Base-by-base conservation (phyloP, 352 stramenopile species). In the Phytopythium aichiense region DNA sequence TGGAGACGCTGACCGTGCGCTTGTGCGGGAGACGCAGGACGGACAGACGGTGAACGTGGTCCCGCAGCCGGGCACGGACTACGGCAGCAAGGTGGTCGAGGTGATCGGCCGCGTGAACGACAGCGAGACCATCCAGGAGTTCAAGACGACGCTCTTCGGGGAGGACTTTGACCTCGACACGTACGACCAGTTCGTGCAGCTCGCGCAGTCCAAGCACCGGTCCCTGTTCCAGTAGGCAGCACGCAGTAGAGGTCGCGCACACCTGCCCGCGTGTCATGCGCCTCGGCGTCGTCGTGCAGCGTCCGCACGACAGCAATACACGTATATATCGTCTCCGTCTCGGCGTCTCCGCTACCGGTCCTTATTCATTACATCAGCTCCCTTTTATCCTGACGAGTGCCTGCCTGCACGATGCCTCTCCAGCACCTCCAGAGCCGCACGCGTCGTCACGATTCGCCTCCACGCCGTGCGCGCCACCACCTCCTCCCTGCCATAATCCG, bases 131-230 rank as follows among this genome's bases (percentile, higher is more conserved):
- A 73, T 95, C 53, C 69, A 94, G 61, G 84, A 95, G 69, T 93
- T 92, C 71, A 95, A 95, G 72, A 84, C 74, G 37, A 94, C 84
- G 65, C 81, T 87, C 56, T 95, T 92, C 52, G 81, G 83, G 18
- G 87, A 94, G 58, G 77, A 85, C 65, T 88, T 92, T 55, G 87
- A 94, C 48, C 66, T 95, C 51, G 80, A 85, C 54, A 89, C 76
- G 56, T 95, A 95, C 69, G 77, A 95, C 61, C 84, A 94, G 68
- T 76, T 94, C 54, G 81, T 95, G 58, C 64, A 89, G 63, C 67
- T 94, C 30, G 73, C 82, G 38, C 81, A 92, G 62, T 67, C 63
- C 68, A 94, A 95, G 66, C 90, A 81, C 66, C 78, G 79, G 37
- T 45, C 68, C 13, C 61, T 95, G 50, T 95, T 95, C 68, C 72